phyloP scores from a whole-genome alignment of 768 basidiomycete genomes.

The Kwoniella dendrophila region DNA sequence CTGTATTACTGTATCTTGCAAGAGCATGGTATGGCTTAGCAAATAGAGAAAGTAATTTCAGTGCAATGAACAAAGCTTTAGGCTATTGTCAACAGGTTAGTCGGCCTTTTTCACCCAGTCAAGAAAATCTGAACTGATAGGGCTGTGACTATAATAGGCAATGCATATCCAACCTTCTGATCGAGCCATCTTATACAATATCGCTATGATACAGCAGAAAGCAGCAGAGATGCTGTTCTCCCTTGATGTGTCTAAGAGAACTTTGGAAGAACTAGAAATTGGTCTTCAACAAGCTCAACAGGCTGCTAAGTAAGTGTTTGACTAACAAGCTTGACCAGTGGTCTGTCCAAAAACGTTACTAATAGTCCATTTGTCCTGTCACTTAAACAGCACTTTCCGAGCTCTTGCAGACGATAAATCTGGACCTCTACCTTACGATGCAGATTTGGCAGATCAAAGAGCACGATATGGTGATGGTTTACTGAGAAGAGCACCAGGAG shows the following conservation, averaged over 20 bases:
- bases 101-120: neutral
- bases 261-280: constrained; percentile 73
- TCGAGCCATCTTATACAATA: constrained; percentile 89
- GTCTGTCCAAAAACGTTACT: neutral
- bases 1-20: constrained; percentile 80
- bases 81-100: constrained; percentile 76
- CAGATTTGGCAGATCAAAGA: constrained; percentile 85
- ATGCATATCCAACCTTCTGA: constrained; percentile 80
- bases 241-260: constrained; percentile 72
- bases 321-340: neutral
- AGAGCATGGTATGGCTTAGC: constrained; percentile 95
- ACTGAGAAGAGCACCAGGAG: constrained; percentile 77
- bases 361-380: no score
- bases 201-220: constrained; percentile 98
- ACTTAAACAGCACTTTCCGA: constrained; percentile 70
- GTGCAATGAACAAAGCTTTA: constrained; percentile 80
- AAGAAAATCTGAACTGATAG: constrained; percentile 1
- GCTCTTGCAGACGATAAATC: constrained; percentile 76
- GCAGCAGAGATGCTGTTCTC: constrained; percentile 84
- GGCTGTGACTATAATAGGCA: constrained; percentile 62
- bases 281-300: constrained; percentile 79
- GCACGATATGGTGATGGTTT: constrained; percentile 86
- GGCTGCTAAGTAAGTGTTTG: constrained; percentile 74
- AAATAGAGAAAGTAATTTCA: constrained; percentile 80
- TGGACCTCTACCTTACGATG: constrained; percentile 73